Conservation (phyloP, 2,329 filamentous ascomycete genomes). For the Aspergillus quadrilineatus region DNA sequence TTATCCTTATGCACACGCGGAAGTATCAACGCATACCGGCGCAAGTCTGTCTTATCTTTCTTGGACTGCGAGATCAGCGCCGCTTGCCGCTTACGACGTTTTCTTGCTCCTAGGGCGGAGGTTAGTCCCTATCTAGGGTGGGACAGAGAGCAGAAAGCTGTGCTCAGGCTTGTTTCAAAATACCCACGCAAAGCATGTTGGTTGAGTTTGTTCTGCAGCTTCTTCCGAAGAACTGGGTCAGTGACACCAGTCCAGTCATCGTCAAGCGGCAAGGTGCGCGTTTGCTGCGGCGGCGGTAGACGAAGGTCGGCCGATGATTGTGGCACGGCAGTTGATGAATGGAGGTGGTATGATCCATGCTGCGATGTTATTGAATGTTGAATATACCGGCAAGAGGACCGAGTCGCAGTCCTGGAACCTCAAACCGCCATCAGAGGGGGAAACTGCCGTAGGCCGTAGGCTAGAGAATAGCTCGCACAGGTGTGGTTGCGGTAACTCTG, state of each 20-base stretch:
- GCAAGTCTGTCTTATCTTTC: neutral
- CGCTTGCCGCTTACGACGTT: neutral
- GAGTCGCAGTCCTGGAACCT: too few relatives aligned
- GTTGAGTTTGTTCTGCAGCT: slow-evolving; percentile 13
- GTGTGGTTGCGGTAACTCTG: too few relatives aligned
- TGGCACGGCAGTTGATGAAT: too few relatives aligned
- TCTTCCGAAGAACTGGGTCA: slow-evolving; percentile 4
- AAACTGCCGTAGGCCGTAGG: too few relatives aligned
- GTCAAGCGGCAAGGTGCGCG: neutral
- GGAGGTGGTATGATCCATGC: too few relatives aligned
- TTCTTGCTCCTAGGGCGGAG: slow-evolving; percentile 1
- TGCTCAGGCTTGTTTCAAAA: neutral
- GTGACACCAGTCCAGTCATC: slow-evolving; percentile 9
- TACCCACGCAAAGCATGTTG: slow-evolving; percentile 11
- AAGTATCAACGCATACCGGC: neutral
- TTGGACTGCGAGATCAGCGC: neutral
- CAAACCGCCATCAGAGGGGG: too few relatives aligned
- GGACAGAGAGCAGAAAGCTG: too few relatives aligned
- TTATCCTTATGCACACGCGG: neutral
- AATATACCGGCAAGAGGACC: too few relatives aligned
- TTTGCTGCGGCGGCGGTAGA: too few relatives aligned
- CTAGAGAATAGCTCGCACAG: too few relatives aligned
- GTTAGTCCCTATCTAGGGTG: neutral
- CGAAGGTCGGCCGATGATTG: too few relatives aligned
- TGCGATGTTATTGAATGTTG: too few relatives aligned